A percentile compares a stretch with the other conserved stretches of the same genome.
These are phyloP conservation scores for Didymellaceae sp. DNA, from an alignment of 2,329 filamentous ascomycete genomes.

Conservation along the genomic window DNA sequence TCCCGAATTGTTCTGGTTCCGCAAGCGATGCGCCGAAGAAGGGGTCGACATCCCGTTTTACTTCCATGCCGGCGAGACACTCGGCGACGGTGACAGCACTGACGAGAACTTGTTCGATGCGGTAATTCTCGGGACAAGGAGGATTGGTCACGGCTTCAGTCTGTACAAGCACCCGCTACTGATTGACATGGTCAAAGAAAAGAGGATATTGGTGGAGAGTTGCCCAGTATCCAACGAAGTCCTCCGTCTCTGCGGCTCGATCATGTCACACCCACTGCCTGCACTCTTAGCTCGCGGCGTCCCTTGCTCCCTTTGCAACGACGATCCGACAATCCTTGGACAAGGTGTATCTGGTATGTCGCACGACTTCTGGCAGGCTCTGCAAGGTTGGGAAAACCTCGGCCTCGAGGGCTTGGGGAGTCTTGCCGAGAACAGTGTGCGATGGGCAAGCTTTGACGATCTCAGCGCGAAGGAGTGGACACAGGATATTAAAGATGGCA, in stretches of 20 bases:
- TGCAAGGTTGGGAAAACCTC: slow-evolving; percentile 91
- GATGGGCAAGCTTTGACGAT: slow-evolving; percentile 90
- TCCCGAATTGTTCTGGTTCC: slow-evolving; percentile 92
- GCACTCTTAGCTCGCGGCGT: slow-evolving; percentile 86
- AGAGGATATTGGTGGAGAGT: slow-evolving; percentile 84
- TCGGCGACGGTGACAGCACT: slow-evolving; percentile 76
- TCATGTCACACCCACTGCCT: slow-evolving; percentile 80
- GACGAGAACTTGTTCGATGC: slow-evolving; percentile 91
- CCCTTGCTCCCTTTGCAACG: slow-evolving; percentile 82
- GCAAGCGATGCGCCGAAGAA: slow-evolving; percentile 79
- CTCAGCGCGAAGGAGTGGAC: slow-evolving; percentile 73
- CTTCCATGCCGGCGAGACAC: slow-evolving; percentile 90
- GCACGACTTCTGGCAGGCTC: slow-evolving; percentile 91
- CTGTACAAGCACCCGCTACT: slow-evolving; percentile 91
- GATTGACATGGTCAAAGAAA: slow-evolving; percentile 86
- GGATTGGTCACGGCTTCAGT: slow-evolving; percentile 89
- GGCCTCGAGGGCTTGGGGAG: slow-evolving; percentile 85
- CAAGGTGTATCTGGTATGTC: slow-evolving; percentile 83
- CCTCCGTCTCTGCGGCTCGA: slow-evolving; percentile 76
- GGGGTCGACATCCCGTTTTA: slow-evolving; percentile 88
- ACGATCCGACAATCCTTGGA: slow-evolving; percentile 87
- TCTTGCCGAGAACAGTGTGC: slow-evolving; percentile 89
- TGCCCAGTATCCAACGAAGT: slow-evolving; percentile 94
- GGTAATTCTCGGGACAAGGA: slow-evolving; percentile 80
- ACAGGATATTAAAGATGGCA: slow-evolving; percentile 74